Base-by-base conservation (phyloP, 352 stramenopile species). In the Phytophthora citrophthora region DNA sequence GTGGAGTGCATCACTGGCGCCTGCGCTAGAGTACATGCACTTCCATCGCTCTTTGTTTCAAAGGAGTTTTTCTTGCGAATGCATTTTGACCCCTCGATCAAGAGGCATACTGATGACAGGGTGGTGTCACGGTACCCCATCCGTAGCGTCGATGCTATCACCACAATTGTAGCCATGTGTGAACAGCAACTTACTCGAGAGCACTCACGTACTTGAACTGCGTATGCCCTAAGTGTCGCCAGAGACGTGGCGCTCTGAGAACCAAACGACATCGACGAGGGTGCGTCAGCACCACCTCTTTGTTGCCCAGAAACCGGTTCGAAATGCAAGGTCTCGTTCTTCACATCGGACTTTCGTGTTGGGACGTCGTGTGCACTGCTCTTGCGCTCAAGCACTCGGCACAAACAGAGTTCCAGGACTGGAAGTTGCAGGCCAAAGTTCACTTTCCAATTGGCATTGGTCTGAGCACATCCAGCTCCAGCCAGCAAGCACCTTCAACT, bases 401-500 rank as follows among this genome's bases (percentile, higher is more conserved):
- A 12, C 20, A 24, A 48, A 5, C 41, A 32, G 29, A 32, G 29
- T 32, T 32, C 29, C 29, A 32, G 29, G 29, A 32, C 29, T 32
- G 8, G 29, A 32, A 32, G 29, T 32, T 11, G 29, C 29, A 32
- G 29, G 8, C 7, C 41, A 23, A 16, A 24, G 23, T 32, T 75
- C 67, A 75, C 54, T 75, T 68, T 54, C 51, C 67, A 75, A 75
- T 75, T 75, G 45, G 61, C 61, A 61, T 47, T 44, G n/a, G 38
- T 44, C 39, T 47, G 47, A 64, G 48, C 29, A 43, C 20, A 32
- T 26, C 26, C 47, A 71, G 34, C 57, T 66, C 31, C 26, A 32
- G 1, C 29, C 29, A 32, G 29, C 29, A 32, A 32, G 8, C 29
- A 41, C 31, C 31, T 24, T 20, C 8, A 31, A 61, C n/a, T 20